Evolutionary conservation across 2,329 filamentous ascomycete species (phyloP), one percentile per base, ranked within the genome.

Genomic region (Venturia aucupariae): DNA sequence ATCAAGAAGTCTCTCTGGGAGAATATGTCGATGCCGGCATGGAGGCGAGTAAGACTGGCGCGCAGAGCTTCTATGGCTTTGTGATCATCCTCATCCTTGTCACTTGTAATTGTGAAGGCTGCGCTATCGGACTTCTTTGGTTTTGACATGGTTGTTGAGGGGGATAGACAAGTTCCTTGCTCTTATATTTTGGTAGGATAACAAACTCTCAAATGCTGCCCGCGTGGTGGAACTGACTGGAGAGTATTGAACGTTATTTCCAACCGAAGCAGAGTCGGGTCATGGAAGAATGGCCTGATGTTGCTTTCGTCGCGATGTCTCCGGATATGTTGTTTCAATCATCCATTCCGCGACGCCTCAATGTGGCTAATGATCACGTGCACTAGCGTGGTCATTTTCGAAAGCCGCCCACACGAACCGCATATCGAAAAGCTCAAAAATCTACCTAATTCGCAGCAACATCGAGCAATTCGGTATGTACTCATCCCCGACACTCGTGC

Each of bases 381-480:
- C 10, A 27, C 46, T 51, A 51, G 46, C 44, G 44, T 13, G 5
- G 5, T 11, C 3, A 11, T n/a, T 48, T 48, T 27, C 22, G 19
- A 19, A 27, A 3, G 35, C 35, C 27, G 46, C 46, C 46, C 46
- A 51, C 46, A 51, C 2, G 10, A 27, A 27, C 46, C 8, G 5
- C 46, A 51, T 51, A 24, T 15, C 22, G 46, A 27, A 27, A 27
- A 51, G 22, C 46, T 15, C 22, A 57, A 57, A 54, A 57, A n/a
- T 57, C 30, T 55, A 35, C 15, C 13, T 15, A 32, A 57, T 35
- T 35, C 51, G 51, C 51, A 57, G 51, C 51, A 57, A 35, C 51
- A 57, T 57, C 51, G 27, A 57, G 51, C 51, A 57, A 57, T 57
- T 57, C 51, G 51, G 51, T 57, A 57, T 38, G 51, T 57, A 35